A percentile compares a stretch with the other conserved stretches of the same genome.
These are phyloP conservation scores for Gigaspora rosea DNA, from an alignment of 192 early-diverging fungal species.

Conservation along the genomic window DNA sequence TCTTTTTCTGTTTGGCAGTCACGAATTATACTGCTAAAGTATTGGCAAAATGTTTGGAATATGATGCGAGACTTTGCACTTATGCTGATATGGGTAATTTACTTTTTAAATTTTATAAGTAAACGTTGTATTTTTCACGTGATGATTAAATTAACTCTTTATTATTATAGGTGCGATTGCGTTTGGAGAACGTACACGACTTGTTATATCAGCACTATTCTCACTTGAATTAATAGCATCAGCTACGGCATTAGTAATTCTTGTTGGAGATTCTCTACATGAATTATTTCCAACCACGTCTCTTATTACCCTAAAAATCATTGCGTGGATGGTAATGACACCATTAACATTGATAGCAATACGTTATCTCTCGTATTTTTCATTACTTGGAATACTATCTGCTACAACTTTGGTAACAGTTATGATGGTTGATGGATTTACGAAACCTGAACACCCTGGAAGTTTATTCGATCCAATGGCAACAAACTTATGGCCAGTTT, in stretches of 20 bases:
- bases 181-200: conserved; percentile 38
- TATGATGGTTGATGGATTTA: conserved; percentile 58
- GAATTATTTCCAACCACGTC: conserved; percentile 37
- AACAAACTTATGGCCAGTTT: conserved; percentile 46
- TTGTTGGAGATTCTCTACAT: conserved; percentile 43
- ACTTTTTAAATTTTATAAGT: not conserved
- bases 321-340: conserved; percentile 48
- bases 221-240: conserved; percentile 45
- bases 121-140: not conserved
- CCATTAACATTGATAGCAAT: conserved; percentile 57
- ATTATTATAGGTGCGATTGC: conserved; percentile 40
- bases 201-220: conserved; percentile 39
- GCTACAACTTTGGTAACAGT: conserved; percentile 54
- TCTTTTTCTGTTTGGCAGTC: conserved; percentile 45
- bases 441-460: conserved; percentile 51
- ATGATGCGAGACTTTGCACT: conserved; percentile 37
- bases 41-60: conserved; percentile 52
- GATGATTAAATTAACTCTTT: not conserved
- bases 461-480: conserved; percentile 53
- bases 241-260: conserved; percentile 44
- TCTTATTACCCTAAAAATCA: conserved; percentile 50
- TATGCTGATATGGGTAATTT: conserved; percentile 48
- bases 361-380: conserved; percentile 53
- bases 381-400: conserved; percentile 60
- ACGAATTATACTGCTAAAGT: conserved; percentile 64